Evolutionary conservation across 768 basidiomycete genomes (phyloP).

Genomic region (Lactifluus volemus): DNA sequence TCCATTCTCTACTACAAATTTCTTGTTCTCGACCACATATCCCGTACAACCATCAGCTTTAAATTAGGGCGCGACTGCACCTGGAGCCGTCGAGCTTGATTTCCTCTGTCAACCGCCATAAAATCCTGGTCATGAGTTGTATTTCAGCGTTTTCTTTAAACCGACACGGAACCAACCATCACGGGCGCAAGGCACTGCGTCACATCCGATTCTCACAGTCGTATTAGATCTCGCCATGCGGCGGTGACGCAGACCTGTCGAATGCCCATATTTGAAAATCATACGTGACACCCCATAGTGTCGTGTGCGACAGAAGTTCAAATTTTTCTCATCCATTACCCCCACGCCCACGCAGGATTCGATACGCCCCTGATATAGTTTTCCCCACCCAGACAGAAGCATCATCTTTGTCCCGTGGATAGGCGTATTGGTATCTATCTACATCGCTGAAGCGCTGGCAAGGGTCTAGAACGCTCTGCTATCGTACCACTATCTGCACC

Average conservation of each 20-base stretch:
- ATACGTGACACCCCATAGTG: constrained; percentile 1
- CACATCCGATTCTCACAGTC: not conserved
- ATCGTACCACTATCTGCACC: constrained; percentile 12
- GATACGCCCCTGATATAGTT: constrained; percentile 3
- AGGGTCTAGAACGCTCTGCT: constrained; percentile 9
- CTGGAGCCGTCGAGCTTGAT: constrained; percentile 4
- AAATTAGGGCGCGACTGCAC: not conserved
- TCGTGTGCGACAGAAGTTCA: not conserved
- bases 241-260: not conserved
- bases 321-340: not conserved
- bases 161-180: not conserved
- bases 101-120: not conserved
- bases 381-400: constrained; percentile 2
- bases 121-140: not conserved
- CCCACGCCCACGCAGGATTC: not conserved
- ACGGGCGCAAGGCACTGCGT: not conserved
- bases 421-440: constrained; percentile 1
- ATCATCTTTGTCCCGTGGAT: not conserved
- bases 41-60: constrained; percentile 5
- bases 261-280: not conserved
- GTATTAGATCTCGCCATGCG: not conserved
- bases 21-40: not conserved
- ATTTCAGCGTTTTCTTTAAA: not conserved
- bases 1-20: constrained; percentile 10
- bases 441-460: constrained; percentile 15